Conservation (phyloP, 2,329 filamentous ascomycete genomes). For the Colletotrichum euphorbiae region DNA sequence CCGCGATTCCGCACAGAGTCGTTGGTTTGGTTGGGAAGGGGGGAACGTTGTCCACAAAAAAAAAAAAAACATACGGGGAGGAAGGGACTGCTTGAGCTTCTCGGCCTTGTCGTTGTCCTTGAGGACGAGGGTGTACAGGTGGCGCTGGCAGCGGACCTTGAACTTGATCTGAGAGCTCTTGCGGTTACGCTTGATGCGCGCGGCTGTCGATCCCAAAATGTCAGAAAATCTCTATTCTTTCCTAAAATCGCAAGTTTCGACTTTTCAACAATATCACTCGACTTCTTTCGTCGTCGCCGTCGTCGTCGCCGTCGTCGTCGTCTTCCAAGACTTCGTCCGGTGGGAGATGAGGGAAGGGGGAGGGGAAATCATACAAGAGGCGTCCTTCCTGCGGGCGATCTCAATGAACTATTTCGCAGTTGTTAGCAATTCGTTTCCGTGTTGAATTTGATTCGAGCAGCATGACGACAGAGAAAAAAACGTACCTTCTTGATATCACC, state of each 20-base stretch:
- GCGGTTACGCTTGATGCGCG: slow-evolving; percentile 96
- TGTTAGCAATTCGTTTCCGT: slow-evolving; percentile 44
- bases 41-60: neutral
- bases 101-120: slow-evolving; percentile 99
- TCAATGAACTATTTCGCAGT: slow-evolving; percentile 85
- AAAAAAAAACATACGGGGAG: slow-evolving; percentile 85
- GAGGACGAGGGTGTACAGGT: slow-evolving; percentile 98
- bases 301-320: neutral
- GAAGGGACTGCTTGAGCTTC: slow-evolving; percentile 99
- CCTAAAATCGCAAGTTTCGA: slow-evolving; percentile 39
- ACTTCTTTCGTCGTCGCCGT: neutral
- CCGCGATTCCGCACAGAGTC: neutral
- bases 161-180: slow-evolving; percentile 96
- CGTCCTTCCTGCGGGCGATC: slow-evolving; percentile 99
- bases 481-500: slow-evolving; percentile 92
- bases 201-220: slow-evolving; percentile 65
- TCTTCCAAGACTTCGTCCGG: no score
- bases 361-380: slow-evolving; percentile 80
- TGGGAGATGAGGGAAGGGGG: neutral
- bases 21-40: neutral
- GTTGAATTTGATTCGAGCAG: neutral
- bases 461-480: slow-evolving; percentile 7
- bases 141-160: slow-evolving; percentile 98
- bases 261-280: slow-evolving; percentile 2
- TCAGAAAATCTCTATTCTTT: slow-evolving; percentile 45